Evolutionary conservation across 805 yeast genomes (phyloP), one percentile per base, ranked within the genome.

Genomic region (Yamadazyma kitorensis): DNA sequence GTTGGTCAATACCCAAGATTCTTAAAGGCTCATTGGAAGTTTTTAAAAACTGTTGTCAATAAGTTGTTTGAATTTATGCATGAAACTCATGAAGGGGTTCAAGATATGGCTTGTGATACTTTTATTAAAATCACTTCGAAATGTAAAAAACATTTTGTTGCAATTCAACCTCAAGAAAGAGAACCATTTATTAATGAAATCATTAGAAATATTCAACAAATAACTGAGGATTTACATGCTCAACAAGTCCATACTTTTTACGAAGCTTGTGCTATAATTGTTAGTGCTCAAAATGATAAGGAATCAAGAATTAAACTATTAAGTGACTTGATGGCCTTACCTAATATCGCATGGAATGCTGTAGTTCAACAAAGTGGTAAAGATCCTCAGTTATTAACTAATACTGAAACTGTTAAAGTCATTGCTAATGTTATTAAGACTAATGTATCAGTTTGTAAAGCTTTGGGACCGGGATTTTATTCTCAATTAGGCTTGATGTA

Each of bases 41-140:
- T 93, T 52, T 68, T 93, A 57, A 91, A 89, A 60, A 93, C 98
- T 0, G 99, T 93, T 27, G 91, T 93, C 41, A 82, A 86, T 64
- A 93, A 93, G 61, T 73, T 93, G 51, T 93, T 93, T 61, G 98
- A 93, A 61, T 93, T 93, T 55, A 93, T 93, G 99, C 98, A 93
- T 68, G 99, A 93, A 72, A 88, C 97, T n/a, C 99, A 93, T 62
- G 99, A 91, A 62, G 98, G 98, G 68, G 98, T 93, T 42, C 98
- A 93, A 67, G 98, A 93, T 62, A 93, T 93, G 98, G 98, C 99
- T 6, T 93, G 98, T 70, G 99, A 93, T 61, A 93, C 99, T 1
- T 93, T 93, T 57, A 91, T 91, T 56, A 93, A 93, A 61, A 93
- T 93, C 59, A 86, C 96, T 15, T 82, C 78, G 48, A 93, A 93